A percentile compares a stretch with the other conserved stretches of the same genome.
Evolutionary conservation across 2,329 filamentous ascomycete genomes (phyloP).

Genomic region (Clonostachys chloroleuca): DNA sequence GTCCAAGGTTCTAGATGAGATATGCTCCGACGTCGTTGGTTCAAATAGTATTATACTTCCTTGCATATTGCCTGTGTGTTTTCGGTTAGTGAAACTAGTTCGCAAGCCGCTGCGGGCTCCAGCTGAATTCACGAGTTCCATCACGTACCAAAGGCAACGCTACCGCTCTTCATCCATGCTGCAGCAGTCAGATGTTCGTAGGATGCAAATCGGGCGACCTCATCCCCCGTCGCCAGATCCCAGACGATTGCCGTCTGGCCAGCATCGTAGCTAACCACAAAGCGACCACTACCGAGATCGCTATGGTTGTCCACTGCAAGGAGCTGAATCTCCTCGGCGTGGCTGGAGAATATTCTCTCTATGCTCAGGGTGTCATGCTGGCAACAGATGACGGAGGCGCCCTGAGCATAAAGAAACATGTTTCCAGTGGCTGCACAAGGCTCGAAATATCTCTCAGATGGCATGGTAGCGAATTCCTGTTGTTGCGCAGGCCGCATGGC

Average conservation of each 20-base stretch:
- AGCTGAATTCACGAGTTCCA: neutral
- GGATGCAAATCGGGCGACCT: slow-evolving; percentile 86
- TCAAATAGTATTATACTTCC: slow-evolving; percentile 95
- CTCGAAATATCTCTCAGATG: slow-evolving; percentile 62
- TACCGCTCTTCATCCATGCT: slow-evolving; percentile 95
- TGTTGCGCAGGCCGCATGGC: neutral
- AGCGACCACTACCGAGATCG: slow-evolving; percentile 75
- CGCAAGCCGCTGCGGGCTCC: neutral
- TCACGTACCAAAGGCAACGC: slow-evolving; percentile 85
- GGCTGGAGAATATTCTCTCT: slow-evolving; percentile 79
- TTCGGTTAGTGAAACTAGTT: slow-evolving; percentile 9
- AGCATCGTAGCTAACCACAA: slow-evolving; percentile 90
- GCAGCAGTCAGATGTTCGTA: slow-evolving; percentile 84
- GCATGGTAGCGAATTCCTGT: slow-evolving; percentile 39
- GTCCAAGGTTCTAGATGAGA: slow-evolving; percentile 81
- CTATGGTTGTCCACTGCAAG: slow-evolving; percentile 89
- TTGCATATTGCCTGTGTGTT: slow-evolving; percentile 71
- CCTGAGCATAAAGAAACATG: slow-evolving; percentile 85
- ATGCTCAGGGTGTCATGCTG: slow-evolving; percentile 91
- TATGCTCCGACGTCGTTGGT: slow-evolving; percentile 86
- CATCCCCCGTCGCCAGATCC: slow-evolving; percentile 89
- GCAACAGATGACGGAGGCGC: slow-evolving; percentile 76
- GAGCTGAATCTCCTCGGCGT: slow-evolving; percentile 77
- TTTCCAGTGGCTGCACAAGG: slow-evolving; percentile 88
- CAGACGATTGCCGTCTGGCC: slow-evolving; percentile 92